phyloP scores from a whole-genome alignment of 345 rosid genomes.

The Pistacia vera region DNA sequence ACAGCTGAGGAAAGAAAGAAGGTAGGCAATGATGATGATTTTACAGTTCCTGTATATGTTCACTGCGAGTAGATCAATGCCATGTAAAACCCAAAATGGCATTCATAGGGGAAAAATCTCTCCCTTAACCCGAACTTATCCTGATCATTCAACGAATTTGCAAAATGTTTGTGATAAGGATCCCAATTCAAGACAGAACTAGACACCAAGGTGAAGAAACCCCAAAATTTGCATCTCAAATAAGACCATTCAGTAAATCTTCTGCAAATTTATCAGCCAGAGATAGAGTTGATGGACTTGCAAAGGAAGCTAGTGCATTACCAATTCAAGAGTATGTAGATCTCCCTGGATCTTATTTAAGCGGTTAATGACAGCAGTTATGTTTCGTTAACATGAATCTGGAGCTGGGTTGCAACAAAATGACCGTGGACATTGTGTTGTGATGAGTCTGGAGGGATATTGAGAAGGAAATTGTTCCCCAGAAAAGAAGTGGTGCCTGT shows the following conservation, averaged over 20 bases:
- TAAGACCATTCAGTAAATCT: constrained; percentile 27
- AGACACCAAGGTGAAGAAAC: constrained; percentile 32
- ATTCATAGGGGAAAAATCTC: constrained; percentile 30
- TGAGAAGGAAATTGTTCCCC: constrained; percentile 33
- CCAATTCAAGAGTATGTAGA: constrained; percentile 29
- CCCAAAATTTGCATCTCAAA: constrained; percentile 25
- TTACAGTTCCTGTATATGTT: constrained; percentile 65
- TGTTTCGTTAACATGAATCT: constrained; percentile 38
- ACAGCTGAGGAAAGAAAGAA: constrained; percentile 45
- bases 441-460: constrained; percentile 28
- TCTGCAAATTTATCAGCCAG: constrained; percentile 16
- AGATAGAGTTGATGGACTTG: constrained; percentile 23
- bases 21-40: constrained; percentile 72
- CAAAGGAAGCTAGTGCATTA: constrained; percentile 22
- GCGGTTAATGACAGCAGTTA: constrained; percentile 31
- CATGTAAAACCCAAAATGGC: constrained; percentile 31
- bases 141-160: constrained; percentile 15
- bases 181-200: constrained; percentile 31
- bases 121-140: constrained; percentile 20
- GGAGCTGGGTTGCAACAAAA: constrained; percentile 27
- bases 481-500: constrained; percentile 25
- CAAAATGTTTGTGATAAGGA: constrained; percentile 25
- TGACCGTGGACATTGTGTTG: constrained; percentile 17
- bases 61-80: constrained; percentile 39
- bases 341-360: constrained; percentile 25